Evolutionary conservation across 2,329 filamentous ascomycete species (phyloP).

Genomic region (Pyricularia sp.): DNA sequence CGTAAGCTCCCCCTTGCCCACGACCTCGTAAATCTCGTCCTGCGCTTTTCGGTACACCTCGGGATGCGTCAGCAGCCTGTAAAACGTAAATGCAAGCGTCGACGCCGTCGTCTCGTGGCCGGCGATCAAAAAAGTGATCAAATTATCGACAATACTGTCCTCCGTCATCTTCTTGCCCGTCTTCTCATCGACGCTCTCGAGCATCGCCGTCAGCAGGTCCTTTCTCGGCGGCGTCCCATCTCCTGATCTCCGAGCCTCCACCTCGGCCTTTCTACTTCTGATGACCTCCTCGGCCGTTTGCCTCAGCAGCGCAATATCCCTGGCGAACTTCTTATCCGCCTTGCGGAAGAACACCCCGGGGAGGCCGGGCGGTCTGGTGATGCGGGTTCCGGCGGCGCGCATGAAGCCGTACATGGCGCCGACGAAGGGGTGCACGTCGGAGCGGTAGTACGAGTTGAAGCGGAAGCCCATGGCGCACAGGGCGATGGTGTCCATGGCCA

Average conservation of each 20-base stretch:
- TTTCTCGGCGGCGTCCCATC: constrained; percentile 30
- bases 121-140: constrained; percentile 31
- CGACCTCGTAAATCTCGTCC: constrained; percentile 41
- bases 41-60: constrained; percentile 34
- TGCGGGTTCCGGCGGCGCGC: constrained; percentile 18
- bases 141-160: constrained; percentile 11
- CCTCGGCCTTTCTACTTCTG: constrained; percentile 23
- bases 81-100: constrained; percentile 38
- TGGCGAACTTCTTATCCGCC: constrained; percentile 4
- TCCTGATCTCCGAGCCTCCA: constrained; percentile 52
- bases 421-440: constrained; percentile 53
- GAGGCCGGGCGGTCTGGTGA: constrained; percentile 32
- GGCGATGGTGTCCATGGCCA: constrained; percentile 64
- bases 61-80: constrained; percentile 40
- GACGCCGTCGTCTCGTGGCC: constrained; percentile 48
- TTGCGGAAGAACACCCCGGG: constrained; percentile 27
- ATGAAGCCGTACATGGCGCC: constrained; percentile 33
- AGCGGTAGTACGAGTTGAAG: constrained; percentile 66
- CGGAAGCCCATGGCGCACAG: constrained; percentile 63
- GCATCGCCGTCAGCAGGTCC: constrained; percentile 45
- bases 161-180: constrained; percentile 14
- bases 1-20: constrained; percentile 32
- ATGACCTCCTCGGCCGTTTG: constrained; percentile 8
- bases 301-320: constrained; percentile 7
- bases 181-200: constrained; percentile 14